A percentile compares a stretch with the other conserved stretches of the same genome.
phyloP scores from a whole-genome alignment of 2,329 filamentous ascomycete species.

The Colletotrichum somersetense region DNA sequence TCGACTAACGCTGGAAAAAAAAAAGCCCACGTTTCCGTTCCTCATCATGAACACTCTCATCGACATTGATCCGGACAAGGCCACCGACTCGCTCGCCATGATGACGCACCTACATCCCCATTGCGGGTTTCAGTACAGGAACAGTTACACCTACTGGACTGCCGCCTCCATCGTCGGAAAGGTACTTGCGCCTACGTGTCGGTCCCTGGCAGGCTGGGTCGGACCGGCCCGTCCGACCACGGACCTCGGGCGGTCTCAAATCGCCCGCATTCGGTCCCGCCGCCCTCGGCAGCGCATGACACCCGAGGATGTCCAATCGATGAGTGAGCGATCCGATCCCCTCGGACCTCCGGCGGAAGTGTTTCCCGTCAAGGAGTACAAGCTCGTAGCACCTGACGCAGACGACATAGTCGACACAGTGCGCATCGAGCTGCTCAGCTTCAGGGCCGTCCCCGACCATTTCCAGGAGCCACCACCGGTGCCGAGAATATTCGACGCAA shows the following conservation, averaged over 20 bases:
- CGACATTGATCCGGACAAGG: slow-evolving; percentile 78
- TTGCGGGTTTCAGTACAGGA: slow-evolving; percentile 81
- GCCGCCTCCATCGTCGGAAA: slow-evolving; percentile 79
- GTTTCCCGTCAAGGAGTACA: slow-evolving; percentile 77
- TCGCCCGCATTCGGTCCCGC: slow-evolving; percentile 75
- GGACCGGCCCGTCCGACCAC: slow-evolving; percentile 77
- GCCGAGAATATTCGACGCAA: slow-evolving; percentile 69
- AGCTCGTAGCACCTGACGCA: slow-evolving; percentile 67
- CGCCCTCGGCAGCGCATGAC: slow-evolving; percentile 68
- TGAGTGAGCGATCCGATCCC: slow-evolving; percentile 76
- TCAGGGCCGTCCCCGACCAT: slow-evolving; percentile 59
- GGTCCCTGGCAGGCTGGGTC: slow-evolving; percentile 79
- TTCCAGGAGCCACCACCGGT: slow-evolving; percentile 44
- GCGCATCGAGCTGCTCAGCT: slow-evolving; percentile 75
- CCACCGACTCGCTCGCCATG: slow-evolving; percentile 73
- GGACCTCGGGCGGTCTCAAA: slow-evolving; percentile 77
- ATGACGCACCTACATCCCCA: slow-evolving; percentile 77
- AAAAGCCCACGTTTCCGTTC: slow-evolving; percentile 73
- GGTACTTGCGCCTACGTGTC: slow-evolving; percentile 79
- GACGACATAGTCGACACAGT: slow-evolving; percentile 74
- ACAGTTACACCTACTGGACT: slow-evolving; percentile 82
- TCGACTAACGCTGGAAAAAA: slow-evolving; percentile 47
- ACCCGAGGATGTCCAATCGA: slow-evolving; percentile 71
- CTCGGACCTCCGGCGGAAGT: slow-evolving; percentile 72
- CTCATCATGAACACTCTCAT: slow-evolving; percentile 84